Percentiles rank a stretch among this genome's conserved stretches.
These are phyloP conservation scores for Dictyostelium firmibasis DNA, from an alignment of 78 protist genomes.

Conservation along the genomic window DNA sequence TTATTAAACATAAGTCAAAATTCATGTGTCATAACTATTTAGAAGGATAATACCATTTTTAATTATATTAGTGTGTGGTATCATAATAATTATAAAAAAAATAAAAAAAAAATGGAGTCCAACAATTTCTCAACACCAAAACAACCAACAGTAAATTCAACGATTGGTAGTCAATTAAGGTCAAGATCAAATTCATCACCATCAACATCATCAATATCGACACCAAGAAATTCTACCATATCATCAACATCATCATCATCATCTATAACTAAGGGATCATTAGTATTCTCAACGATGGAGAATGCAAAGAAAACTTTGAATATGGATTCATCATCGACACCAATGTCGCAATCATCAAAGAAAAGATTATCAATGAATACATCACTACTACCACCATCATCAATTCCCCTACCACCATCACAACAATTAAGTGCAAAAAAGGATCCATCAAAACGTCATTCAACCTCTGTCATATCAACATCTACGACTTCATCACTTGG, in stretches of 20 bases:
- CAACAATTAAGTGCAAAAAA: neutral
- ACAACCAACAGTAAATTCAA: neutral
- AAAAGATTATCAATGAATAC: neutral
- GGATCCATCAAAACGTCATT: constrained; percentile 9
- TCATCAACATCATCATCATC: neutral
- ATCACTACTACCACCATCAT: constrained; percentile 3
- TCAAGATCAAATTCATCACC: constrained; percentile 14
- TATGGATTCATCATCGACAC: neutral
- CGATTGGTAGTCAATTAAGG: neutral
- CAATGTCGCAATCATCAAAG: neutral
- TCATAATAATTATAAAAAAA: neutral
- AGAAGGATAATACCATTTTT: neutral
- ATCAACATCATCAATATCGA: neutral
- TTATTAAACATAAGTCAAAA: neutral
- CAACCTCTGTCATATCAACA: neutral
- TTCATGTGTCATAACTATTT: neutral
- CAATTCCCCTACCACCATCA: constrained; percentile 24
- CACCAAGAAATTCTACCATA: neutral
- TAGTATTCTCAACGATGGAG: neutral
- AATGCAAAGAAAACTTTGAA: constrained; percentile 2
- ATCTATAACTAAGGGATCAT: neutral
- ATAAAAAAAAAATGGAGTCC: neutral
- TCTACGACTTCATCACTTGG: neutral
- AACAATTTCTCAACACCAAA: neutral
- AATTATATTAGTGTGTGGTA: neutral